Percentiles rank a stretch among this genome's conserved stretches.
Evolutionary conservation across 2,329 filamentous ascomycete genomes (phyloP).

Genomic region (Coniella lustricola): DNA sequence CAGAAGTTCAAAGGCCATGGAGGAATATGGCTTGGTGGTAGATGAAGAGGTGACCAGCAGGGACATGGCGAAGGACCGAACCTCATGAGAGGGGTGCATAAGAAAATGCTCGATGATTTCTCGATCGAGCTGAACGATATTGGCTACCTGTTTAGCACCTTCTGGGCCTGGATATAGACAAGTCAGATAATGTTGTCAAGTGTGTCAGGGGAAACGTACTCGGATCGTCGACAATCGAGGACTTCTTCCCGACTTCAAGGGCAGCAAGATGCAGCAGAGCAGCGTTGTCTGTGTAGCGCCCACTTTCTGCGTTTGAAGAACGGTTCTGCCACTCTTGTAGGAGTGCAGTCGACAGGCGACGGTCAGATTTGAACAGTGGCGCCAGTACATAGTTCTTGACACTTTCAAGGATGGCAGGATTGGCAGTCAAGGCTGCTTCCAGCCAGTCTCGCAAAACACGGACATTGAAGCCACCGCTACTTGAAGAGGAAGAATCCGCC

Average conservation of each 20-base stretch:
- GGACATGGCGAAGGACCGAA: slow-evolving; percentile 74
- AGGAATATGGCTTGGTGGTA: slow-evolving; percentile 65
- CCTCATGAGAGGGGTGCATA: slow-evolving; percentile 50
- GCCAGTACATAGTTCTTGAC: slow-evolving; percentile 59
- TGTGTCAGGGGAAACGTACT: slow-evolving; percentile 31
- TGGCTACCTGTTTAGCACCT: slow-evolving; percentile 9
- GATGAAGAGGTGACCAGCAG: slow-evolving; percentile 70
- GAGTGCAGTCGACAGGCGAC: slow-evolving; percentile 46
- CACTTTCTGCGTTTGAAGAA: slow-evolving; percentile 18
- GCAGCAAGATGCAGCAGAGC: slow-evolving; percentile 57
- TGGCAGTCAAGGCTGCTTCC: slow-evolving; percentile 38
- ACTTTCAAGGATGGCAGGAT: slow-evolving; percentile 49
- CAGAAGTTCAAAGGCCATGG: slow-evolving; percentile 54
- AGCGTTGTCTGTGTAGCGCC: slow-evolving; percentile 41
- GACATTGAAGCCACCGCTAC: slow-evolving; percentile 28
- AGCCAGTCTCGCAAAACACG: slow-evolving; percentile 52
- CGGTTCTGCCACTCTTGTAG: slow-evolving; percentile 41
- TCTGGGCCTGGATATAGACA: slow-evolving; percentile 22
- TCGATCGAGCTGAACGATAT: slow-evolving; percentile 30
- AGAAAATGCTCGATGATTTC: slow-evolving; percentile 44
- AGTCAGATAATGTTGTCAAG: too few relatives aligned
- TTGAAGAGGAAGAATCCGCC: slow-evolving; percentile 10
- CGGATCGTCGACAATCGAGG: slow-evolving; percentile 62
- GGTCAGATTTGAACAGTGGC: slow-evolving; percentile 54
- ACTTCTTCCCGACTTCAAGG: slow-evolving; percentile 65